These are phyloP conservation scores for Schizopora paradoxa DNA, from an alignment of 1,284 basidiomycete genomes.

Conservation along the genomic window DNA sequence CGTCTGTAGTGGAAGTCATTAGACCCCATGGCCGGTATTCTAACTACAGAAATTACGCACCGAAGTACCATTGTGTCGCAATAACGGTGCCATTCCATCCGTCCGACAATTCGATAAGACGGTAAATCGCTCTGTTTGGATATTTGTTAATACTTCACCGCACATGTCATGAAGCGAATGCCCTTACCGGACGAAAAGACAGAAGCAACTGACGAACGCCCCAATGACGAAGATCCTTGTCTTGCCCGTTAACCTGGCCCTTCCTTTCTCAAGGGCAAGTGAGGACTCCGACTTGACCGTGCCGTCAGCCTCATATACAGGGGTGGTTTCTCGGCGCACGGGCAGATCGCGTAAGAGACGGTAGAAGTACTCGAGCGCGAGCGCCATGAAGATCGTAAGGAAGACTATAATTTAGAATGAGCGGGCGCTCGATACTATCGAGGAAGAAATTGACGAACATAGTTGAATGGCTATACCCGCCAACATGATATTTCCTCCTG, in stretches of 20 bases:
- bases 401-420: slow-evolving; percentile 32
- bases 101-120: slow-evolving; percentile 32
- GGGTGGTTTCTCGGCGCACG: slow-evolving; percentile 17
- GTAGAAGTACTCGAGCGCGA: slow-evolving; percentile 33
- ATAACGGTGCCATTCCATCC: slow-evolving; percentile 35
- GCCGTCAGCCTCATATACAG: no score
- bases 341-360: slow-evolving; percentile 30
- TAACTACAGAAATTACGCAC: slow-evolving; percentile 23
- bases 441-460: slow-evolving; percentile 23
- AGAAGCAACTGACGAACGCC: slow-evolving; percentile 29
- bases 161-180: neutral
- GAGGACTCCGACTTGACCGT: no score
- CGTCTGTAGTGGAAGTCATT: no score
- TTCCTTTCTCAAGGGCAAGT: no score
- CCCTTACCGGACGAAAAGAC: slow-evolving; percentile 35
- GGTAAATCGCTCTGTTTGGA: slow-evolving; percentile 36
- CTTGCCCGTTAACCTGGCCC: no score
- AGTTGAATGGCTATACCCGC: slow-evolving; percentile 42
- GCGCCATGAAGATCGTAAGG: slow-evolving; percentile 31
- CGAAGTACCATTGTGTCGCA: slow-evolving; percentile 33
- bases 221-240: slow-evolving; percentile 28
- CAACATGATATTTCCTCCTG: slow-evolving; percentile 45
- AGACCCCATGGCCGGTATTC: no score
- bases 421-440: slow-evolving; percentile 13
- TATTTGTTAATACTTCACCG: neutral